A percentile compares a stretch with the other conserved stretches of the same genome.
Evolutionary conservation across 768 basidiomycete species (phyloP).

Genomic region (Collybia mongolica): DNA sequence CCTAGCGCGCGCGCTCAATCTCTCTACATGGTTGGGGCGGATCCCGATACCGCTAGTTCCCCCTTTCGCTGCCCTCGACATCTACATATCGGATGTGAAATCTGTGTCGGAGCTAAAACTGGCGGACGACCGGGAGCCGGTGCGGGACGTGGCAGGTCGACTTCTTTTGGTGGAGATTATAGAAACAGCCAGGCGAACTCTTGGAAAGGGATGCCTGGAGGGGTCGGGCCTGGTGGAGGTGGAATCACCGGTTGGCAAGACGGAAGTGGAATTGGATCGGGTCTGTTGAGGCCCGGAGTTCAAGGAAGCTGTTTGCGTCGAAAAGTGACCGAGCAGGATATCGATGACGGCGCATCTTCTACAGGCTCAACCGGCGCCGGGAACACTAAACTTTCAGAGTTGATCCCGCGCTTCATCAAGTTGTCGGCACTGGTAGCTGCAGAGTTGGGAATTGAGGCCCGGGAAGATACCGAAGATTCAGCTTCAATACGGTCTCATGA

Average conservation of each 20-base stretch:
- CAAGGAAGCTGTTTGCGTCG: constrained; percentile 61
- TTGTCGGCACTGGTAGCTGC: constrained; percentile 77
- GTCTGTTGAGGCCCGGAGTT: constrained; percentile 55
- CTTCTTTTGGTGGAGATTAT: constrained; percentile 13
- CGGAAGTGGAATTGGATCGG: constrained; percentile 71
- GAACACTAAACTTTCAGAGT: constrained; percentile 63
- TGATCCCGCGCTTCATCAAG: constrained; percentile 71
- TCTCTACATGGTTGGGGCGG: constrained; percentile 61
- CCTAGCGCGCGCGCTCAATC: constrained; percentile 41
- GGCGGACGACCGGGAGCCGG: constrained; percentile 23
- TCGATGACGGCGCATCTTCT: constrained; percentile 16
- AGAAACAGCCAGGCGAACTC: constrained; percentile 15
- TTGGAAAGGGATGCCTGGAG: constrained; percentile 33
- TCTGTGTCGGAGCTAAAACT: constrained; percentile 67
- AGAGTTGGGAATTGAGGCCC: constrained; percentile 72
- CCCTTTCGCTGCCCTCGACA: constrained; percentile 73
- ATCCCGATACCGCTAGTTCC: constrained; percentile 60
- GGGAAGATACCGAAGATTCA: constrained; percentile 48
- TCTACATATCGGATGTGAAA: constrained; percentile 70
- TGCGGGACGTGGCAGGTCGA: constrained; percentile 20
- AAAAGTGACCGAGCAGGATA: constrained; percentile 24
- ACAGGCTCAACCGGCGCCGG: constrained; percentile 48
- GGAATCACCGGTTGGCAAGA: constrained; percentile 76
- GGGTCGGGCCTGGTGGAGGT: constrained; percentile 36
- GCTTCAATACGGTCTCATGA: constrained; percentile 24